Conservation (phyloP, 2,329 filamentous ascomycete genomes). For the Penicillium thymicola region DNA sequence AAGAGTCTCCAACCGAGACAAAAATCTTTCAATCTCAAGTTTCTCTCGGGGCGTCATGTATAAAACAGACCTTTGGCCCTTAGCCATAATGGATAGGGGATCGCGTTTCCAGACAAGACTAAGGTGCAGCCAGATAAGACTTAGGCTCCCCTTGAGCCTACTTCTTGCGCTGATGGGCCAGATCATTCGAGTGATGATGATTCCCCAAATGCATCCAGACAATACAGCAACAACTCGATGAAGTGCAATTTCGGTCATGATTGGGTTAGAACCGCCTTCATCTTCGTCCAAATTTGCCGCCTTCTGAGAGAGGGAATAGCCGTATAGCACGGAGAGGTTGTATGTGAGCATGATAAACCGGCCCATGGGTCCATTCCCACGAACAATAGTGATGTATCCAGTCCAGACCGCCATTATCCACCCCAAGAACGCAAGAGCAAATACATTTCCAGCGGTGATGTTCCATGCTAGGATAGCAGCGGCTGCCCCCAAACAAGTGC, state of each 20-base stretch:
- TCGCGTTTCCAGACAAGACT: conserved; percentile 95
- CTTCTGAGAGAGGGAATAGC: conserved; percentile 79
- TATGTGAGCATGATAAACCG: conserved; percentile 94
- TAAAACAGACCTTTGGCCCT: conserved; percentile 54
- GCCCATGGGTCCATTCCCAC: conserved; percentile 82
- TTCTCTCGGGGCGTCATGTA: conserved; percentile 92
- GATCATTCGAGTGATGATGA: conserved; percentile 82
- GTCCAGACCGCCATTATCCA: conserved; percentile 77
- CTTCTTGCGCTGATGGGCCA: conserved; percentile 90
- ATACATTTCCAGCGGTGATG: conserved; percentile 68
- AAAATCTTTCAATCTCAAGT: conserved; percentile 76
- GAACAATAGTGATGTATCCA: conserved; percentile 84
- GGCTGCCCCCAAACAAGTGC: conserved; percentile 75
- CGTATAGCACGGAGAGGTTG: conserved; percentile 91
- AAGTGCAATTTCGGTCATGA: conserved; percentile 81
- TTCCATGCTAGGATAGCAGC: conserved; percentile 77
- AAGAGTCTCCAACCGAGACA: conserved; percentile 68
- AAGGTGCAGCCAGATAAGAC: conserved; percentile 90
- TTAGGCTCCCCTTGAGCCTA: conserved; percentile 85
- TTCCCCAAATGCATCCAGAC: conserved; percentile 84
- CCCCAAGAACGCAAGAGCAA: conserved; percentile 74
- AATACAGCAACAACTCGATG: conserved; percentile 87
- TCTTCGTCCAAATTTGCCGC: conserved; percentile 73
- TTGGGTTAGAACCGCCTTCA: conserved; percentile 77
- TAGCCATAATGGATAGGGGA: conserved; percentile 70